Conservation (phyloP, 2,329 filamentous ascomycete species). For the Ceratocystis variospora region DNA sequence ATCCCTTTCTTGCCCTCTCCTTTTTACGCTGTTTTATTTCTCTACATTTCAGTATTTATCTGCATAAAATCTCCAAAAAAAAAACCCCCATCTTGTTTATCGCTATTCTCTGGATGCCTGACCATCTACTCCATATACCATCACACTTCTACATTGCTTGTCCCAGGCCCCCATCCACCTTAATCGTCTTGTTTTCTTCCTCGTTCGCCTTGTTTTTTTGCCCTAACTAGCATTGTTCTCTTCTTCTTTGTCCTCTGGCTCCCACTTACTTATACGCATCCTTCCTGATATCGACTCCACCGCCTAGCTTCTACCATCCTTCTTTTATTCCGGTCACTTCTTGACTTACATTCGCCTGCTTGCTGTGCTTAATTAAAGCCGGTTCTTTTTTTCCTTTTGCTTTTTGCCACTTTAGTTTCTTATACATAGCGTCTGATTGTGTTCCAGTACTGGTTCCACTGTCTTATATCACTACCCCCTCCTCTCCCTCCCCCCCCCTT, state of each 20-base stretch:
- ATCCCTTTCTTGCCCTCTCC: not conserved
- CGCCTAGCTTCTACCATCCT: not conserved
- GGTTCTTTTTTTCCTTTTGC: not conserved
- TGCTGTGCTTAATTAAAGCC: not conserved
- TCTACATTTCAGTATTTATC: not conserved
- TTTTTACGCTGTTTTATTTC: not conserved
- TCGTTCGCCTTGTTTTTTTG: not conserved
- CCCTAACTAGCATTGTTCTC: not conserved
- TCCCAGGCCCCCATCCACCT: not conserved
- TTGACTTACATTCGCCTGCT: not conserved
- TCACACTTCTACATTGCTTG: not conserved
- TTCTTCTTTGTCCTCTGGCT: not conserved
- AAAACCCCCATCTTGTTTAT: not conserved
- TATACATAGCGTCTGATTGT: not conserved
- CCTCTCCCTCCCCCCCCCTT: not conserved
- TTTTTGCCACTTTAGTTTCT: not conserved
- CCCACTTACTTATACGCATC: conserved; percentile 3
- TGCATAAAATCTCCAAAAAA: not conserved
- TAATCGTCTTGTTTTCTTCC: not conserved
- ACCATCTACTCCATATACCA: not conserved
- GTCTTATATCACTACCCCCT: not conserved
- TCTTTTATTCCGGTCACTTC: not conserved
- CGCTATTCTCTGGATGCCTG: not conserved
- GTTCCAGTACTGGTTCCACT: not conserved
- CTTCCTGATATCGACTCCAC: not conserved